Conservation (phyloP, 2,329 filamentous ascomycete genomes). For the Diaporthe nobilis region DNA sequence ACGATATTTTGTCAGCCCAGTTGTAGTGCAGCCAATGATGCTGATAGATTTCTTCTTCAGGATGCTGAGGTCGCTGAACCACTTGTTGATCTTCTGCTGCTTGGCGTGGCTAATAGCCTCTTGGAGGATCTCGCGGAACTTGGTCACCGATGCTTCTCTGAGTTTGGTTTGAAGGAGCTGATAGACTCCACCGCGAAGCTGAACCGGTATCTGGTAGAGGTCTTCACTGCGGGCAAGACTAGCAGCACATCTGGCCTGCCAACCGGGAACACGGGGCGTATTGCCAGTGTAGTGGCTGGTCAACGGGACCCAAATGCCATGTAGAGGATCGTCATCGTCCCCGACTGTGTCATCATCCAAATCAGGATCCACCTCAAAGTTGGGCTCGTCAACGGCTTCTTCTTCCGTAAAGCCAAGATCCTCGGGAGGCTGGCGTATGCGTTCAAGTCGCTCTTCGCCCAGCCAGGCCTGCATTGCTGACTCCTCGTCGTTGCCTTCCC, state of each 20-base stretch:
- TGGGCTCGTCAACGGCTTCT: slow-evolving; percentile 70
- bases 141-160: slow-evolving; percentile 60
- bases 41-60: slow-evolving; percentile 56
- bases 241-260: slow-evolving; percentile 40
- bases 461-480: slow-evolving; percentile 55
- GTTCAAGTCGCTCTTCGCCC: slow-evolving; percentile 68
- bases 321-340: slow-evolving; percentile 56
- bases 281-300: slow-evolving; percentile 57
- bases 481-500: slow-evolving; percentile 47
- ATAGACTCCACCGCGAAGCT: slow-evolving; percentile 76
- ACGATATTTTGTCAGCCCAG: slow-evolving; percentile 85
- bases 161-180: slow-evolving; percentile 70
- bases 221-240: slow-evolving; percentile 56
- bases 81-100: slow-evolving; percentile 69
- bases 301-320: slow-evolving; percentile 59
- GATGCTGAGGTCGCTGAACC: slow-evolving; percentile 67
- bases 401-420: slow-evolving; percentile 45
- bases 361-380: slow-evolving; percentile 63
- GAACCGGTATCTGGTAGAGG: slow-evolving; percentile 71
- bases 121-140: slow-evolving; percentile 64
- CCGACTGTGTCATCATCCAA: slow-evolving; percentile 54
- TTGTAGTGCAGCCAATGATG: slow-evolving; percentile 80
- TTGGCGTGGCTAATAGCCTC: slow-evolving; percentile 65
- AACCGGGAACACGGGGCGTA: slow-evolving; percentile 45
- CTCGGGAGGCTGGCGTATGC: slow-evolving; percentile 38